These are phyloP conservation scores for Ramaria sp. DNA, from an alignment of 768 basidiomycete species.

Conservation along the genomic window DNA sequence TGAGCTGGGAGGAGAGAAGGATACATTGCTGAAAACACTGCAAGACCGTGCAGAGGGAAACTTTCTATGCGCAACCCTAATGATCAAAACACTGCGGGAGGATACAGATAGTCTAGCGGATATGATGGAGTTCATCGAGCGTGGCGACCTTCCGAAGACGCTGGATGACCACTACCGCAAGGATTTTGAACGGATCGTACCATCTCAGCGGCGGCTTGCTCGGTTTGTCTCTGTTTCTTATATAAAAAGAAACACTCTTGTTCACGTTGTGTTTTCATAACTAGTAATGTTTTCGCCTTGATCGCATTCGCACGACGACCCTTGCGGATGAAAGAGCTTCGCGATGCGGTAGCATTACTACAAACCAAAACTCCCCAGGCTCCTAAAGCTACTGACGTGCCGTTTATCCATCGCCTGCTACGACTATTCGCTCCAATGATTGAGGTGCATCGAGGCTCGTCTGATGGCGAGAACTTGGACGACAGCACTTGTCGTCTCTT, in stretches of 20 bases:
- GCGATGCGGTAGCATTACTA: constrained; percentile 17
- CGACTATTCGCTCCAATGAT: not conserved
- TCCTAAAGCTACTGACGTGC: not conserved
- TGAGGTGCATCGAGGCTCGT: not conserved
- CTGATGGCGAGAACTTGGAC: not conserved
- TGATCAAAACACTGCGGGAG: constrained; percentile 15
- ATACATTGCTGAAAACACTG: constrained; percentile 5
- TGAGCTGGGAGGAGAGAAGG: constrained; percentile 1
- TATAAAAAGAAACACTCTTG: not conserved
- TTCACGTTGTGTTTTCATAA: not conserved
- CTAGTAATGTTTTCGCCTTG: constrained; percentile 21
- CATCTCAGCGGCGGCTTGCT: not conserved
- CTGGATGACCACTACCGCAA: not conserved
- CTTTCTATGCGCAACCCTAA: constrained; percentile 21
- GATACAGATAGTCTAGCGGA: constrained; percentile 13
- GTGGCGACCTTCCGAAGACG: not conserved
- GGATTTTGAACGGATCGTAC: not conserved
- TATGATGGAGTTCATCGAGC: constrained; percentile 14
- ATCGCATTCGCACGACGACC: constrained; percentile 19
- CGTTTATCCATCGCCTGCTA: not conserved
- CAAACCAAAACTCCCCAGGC: not conserved
- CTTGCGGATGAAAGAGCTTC: constrained; percentile 18
- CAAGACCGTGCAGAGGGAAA: constrained; percentile 17
- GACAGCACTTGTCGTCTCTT: constrained; percentile 17
- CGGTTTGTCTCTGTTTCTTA: not conserved